phyloP scores from a whole-genome alignment of 2,329 filamentous ascomycete genomes.

The Verticillium albo-atrum region DNA sequence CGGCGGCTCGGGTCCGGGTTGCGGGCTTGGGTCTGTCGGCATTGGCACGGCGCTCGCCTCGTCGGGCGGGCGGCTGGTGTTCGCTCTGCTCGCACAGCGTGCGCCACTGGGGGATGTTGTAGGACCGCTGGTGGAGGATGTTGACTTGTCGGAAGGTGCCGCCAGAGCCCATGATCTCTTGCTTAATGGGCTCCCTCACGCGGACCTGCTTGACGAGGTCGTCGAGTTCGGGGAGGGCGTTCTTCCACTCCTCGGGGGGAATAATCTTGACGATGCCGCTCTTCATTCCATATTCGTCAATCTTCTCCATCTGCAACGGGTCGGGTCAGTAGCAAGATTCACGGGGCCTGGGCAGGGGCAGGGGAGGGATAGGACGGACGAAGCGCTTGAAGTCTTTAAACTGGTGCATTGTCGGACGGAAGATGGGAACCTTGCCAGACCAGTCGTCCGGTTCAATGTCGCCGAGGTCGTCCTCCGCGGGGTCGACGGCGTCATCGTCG shows the following conservation, averaged over 20 bases:
- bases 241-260: conserved; percentile 88
- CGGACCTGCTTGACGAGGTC: conserved; percentile 86
- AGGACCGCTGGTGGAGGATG: conserved; percentile 90
- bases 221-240: conserved; percentile 71
- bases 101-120: conserved; percentile 96
- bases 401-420: conserved; percentile 92
- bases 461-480: conserved; percentile 58
- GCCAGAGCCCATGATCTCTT: conserved; percentile 94
- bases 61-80: conserved; percentile 87
- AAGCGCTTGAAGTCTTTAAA: conserved; percentile 92
- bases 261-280: conserved; percentile 96
- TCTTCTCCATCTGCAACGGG: conserved; percentile 60
- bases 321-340: neutral
- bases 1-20: conserved; percentile 21
- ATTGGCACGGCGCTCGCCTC: conserved; percentile 73
- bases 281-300: conserved; percentile 95
- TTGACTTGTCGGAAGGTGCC: conserved; percentile 97
- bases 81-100: conserved; percentile 90
- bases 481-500: conserved; percentile 45
- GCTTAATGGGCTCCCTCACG: conserved; percentile 95
- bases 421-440: conserved; percentile 88
- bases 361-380: conserved; percentile 60
- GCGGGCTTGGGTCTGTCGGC: conserved; percentile 45
- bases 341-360: neutral
- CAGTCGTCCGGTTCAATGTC: conserved; percentile 83